Conservation (phyloP, 2,329 filamentous ascomycete genomes). For the Clonostachys chloroleuca region DNA sequence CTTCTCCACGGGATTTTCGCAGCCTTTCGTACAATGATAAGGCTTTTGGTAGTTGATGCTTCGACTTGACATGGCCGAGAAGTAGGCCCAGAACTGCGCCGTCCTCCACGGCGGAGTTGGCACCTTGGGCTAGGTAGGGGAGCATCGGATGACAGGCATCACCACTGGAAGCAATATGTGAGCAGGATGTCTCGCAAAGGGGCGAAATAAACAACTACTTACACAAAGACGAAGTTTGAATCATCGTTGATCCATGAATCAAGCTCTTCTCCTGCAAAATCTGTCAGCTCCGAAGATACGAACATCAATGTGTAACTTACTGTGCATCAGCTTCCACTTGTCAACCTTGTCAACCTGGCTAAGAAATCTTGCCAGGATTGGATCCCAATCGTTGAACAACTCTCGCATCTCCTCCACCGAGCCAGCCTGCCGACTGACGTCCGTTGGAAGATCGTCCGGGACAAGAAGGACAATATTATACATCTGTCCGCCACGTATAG, state of each 20-base stretch:
- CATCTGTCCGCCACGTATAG: slow-evolving; percentile 50
- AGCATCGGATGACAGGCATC: slow-evolving; percentile 63
- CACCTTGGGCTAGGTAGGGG: slow-evolving; percentile 60
- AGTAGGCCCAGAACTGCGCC: slow-evolving; percentile 60
- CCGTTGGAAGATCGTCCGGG: slow-evolving; percentile 56
- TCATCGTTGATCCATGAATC: slow-evolving; percentile 48
- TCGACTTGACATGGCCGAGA: slow-evolving; percentile 42
- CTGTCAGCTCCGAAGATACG: background rate
- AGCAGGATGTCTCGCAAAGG: too few relatives aligned
- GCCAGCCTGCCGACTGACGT: slow-evolving; percentile 45
- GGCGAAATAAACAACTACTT: slow-evolving; percentile 9
- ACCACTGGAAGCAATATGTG: slow-evolving; percentile 27
- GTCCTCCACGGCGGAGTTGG: slow-evolving; percentile 65
- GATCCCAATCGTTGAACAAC: slow-evolving; percentile 62
- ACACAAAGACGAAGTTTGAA: slow-evolving; percentile 45
- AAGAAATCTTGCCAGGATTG: slow-evolving; percentile 38
- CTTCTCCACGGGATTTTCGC: slow-evolving; percentile 41
- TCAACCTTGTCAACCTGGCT: slow-evolving; percentile 52
- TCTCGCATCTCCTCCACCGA: slow-evolving; percentile 56
- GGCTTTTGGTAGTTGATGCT: slow-evolving; percentile 38
- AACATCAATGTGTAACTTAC: slow-evolving; percentile 17
- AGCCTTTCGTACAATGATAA: slow-evolving; percentile 38
- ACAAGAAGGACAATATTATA: slow-evolving; percentile 64
- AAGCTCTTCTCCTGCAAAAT: slow-evolving; percentile 35
- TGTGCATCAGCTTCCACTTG: slow-evolving; percentile 66